Conservation (phyloP, 2,329 filamentous ascomycete genomes). For the Neonectria magnoliae region DNA sequence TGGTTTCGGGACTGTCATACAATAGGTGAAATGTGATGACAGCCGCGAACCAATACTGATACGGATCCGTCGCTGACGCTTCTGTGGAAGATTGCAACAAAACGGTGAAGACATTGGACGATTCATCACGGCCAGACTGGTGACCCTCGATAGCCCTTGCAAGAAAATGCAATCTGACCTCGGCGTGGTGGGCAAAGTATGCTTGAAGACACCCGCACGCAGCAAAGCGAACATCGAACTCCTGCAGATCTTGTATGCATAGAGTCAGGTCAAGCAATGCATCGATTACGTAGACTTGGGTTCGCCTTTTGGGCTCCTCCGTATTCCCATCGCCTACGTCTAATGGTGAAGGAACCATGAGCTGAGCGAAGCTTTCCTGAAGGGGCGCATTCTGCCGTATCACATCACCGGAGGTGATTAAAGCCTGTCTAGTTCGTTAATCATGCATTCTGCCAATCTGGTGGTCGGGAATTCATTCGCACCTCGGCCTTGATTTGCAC, state of each 20-base stretch:
- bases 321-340: slow-evolving; percentile 48
- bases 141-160: slow-evolving; percentile 90
- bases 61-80: slow-evolving; percentile 77
- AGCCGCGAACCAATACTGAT: slow-evolving; percentile 89
- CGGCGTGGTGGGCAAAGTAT: slow-evolving; percentile 84
- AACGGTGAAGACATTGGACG: slow-evolving; percentile 88
- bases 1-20: slow-evolving; percentile 81
- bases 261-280: slow-evolving; percentile 86
- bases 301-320: slow-evolving; percentile 60
- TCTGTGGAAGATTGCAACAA: slow-evolving; percentile 74
- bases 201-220: slow-evolving; percentile 92
- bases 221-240: slow-evolving; percentile 84
- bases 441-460: slow-evolving; percentile 2
- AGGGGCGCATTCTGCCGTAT: slow-evolving; percentile 82
- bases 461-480: slow-evolving; percentile 26
- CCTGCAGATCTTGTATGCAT: slow-evolving; percentile 69
- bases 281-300: slow-evolving; percentile 89
- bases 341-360: slow-evolving; percentile 76
- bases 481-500: slow-evolving; percentile 85
- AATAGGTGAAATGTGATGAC: slow-evolving; percentile 88
- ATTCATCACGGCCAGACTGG: slow-evolving; percentile 78
- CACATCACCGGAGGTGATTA: slow-evolving; percentile 86
- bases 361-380: slow-evolving; percentile 89
- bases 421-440: slow-evolving; percentile 63
- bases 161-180: slow-evolving; percentile 87